Evolutionary conservation across 768 basidiomycete genomes (phyloP), one percentile per base, ranked within the genome.

Genomic region (Calvatia gigantea): DNA sequence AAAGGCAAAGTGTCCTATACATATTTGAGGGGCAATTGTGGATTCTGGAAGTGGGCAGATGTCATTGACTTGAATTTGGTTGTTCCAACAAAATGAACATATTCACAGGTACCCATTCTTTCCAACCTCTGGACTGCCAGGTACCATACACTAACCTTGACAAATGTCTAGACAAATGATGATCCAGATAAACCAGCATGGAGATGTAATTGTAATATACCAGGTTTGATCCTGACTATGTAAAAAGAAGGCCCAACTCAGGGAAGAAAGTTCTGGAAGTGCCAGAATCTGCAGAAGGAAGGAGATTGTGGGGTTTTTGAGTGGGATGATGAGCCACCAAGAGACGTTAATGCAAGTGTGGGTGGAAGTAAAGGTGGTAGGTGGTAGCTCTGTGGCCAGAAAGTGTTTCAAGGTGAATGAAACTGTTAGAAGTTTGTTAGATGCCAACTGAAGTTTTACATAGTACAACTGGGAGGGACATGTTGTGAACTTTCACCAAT

Each of bases 191-290:
- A 53, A 25, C 56, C 53, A 12, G 38, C 54, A 15, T 58, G 67
- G 6, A 60, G 49, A 17, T 73, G 72, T 43, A 51, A 58, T 38
- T 73, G 70, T 45, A 57, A 56, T 9, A 56, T 65, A 29, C 62
- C 62, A 19, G 69, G 63, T 1, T 46, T 67, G 3, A 66, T 75
- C 51, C 67, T 74, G 29, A 81, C 77, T 0, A 82, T 83, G 6
- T 67, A 65, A 1, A 85, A 83, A 59, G 86, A 87, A 37, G 82
- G 81, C 5, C 61, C 69, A 0, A 96, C 94, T 65, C 80, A 89
- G 65, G 94, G 94, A 1, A 78, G 90, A 28, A 61, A 67, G 21
- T 97, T 94, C 69, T 94, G 88, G 86, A 82, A 66, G 51, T 98
- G 96, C 66, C 71, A 78, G 0, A 87, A 87, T 25, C 6, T 55